Conservation (phyloP, 176 grass and related monocot genomes). For the Bothriochloa decipiens region DNA sequence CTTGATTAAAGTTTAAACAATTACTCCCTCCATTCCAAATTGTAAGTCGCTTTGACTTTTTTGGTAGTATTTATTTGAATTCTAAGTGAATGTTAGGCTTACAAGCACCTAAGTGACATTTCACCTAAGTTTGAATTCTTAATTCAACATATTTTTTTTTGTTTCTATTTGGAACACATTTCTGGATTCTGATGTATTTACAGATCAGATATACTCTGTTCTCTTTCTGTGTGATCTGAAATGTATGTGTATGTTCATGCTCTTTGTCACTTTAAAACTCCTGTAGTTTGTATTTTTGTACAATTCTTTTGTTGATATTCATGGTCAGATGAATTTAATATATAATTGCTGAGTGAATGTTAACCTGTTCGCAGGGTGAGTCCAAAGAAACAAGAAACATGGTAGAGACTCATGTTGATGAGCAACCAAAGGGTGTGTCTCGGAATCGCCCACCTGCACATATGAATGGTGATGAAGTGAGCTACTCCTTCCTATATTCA, state of each 20-base stretch:
- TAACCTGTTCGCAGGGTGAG: constrained; percentile 22
- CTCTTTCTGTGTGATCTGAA: not conserved
- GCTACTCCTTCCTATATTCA: constrained; percentile 19
- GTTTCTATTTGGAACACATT: not conserved
- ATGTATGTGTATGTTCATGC: not conserved
- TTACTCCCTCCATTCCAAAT: no score
- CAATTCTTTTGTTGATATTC: constrained; percentile 4
- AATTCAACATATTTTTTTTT: no score
- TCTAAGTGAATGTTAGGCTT: no score
- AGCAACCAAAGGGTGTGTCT: constrained; percentile 25
- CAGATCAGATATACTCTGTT: not conserved
- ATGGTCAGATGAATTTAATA: constrained; percentile 9
- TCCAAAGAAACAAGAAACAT: constrained; percentile 38
- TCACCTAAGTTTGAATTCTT: no score
- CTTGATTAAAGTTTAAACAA: not conserved
- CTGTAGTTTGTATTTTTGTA: not conserved
- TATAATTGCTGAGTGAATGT: not conserved
- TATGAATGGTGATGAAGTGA: constrained; percentile 31
- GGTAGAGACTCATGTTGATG: constrained; percentile 34
- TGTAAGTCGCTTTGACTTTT: no score
- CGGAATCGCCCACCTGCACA: constrained; percentile 3
- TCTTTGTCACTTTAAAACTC: not conserved
- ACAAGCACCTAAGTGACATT: no score
- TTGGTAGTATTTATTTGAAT: no score
- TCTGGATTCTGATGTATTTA: not conserved